These are phyloP conservation scores for Pseudogymnoascus sp. DNA, from an alignment of 2,329 filamentous ascomycete genomes.

Conservation along the genomic window DNA sequence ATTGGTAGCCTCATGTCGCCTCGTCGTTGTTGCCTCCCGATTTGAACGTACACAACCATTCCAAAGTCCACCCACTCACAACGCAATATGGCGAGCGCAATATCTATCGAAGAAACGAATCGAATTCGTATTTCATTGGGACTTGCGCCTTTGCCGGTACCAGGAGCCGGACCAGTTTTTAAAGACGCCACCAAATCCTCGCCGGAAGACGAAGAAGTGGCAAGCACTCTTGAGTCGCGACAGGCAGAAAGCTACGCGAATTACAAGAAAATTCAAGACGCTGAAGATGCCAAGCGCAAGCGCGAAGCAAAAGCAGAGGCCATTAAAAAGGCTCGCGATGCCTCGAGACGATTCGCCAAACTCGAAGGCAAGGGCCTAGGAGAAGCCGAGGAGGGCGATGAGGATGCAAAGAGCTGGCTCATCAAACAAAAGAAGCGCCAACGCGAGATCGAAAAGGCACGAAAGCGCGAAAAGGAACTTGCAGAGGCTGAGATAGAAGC, in stretches of 20 bases:
- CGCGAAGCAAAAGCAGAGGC: constrained; percentile 75
- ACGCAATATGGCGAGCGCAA: constrained; percentile 42
- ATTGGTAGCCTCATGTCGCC: constrained; percentile 1
- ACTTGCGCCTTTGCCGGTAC: constrained; percentile 80
- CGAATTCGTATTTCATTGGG: constrained; percentile 83
- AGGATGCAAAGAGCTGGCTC: constrained; percentile 81
- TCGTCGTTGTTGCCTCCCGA: not conserved
- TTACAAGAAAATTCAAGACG: constrained; percentile 55
- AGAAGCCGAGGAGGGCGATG: constrained; percentile 58
- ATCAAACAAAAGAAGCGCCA: constrained; percentile 86
- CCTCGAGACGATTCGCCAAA: constrained; percentile 64
- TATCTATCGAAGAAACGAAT: constrained; percentile 88
- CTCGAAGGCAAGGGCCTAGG: constrained; percentile 79
- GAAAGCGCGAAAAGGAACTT: constrained; percentile 65
- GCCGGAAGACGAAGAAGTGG: constrained; percentile 57
- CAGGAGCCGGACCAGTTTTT: constrained; percentile 58
- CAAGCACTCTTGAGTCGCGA: constrained; percentile 77
- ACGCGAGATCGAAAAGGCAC: constrained; percentile 76
- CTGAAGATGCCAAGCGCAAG: constrained; percentile 66
- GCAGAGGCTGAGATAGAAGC: constrained; percentile 60
- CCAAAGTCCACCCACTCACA: not conserved
- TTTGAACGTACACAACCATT: not conserved
- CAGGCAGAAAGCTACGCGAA: constrained; percentile 67
- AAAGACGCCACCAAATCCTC: constrained; percentile 32
- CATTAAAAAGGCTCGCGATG: constrained; percentile 80